These are phyloP conservation scores for Moricandia arvensis DNA, from an alignment of 345 rosid genomes.

Conservation along the genomic window DNA sequence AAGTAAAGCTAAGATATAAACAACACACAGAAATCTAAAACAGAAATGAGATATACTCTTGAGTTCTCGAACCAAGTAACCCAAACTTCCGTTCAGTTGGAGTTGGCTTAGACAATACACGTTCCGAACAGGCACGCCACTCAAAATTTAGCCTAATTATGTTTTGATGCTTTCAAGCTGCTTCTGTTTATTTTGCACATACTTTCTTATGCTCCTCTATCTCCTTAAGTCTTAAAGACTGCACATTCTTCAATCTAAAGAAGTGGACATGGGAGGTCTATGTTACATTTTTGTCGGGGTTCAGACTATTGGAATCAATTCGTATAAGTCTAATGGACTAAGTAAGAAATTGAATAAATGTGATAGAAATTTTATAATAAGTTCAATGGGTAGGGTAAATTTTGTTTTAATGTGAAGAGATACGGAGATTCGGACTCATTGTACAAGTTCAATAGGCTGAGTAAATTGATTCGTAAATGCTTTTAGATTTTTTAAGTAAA, in stretches of 20 bases:
- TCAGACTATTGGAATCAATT: conserved; percentile 69
- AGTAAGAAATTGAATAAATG: too few species aligned
- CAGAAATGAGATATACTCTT: not conserved
- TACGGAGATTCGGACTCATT: too few species aligned
- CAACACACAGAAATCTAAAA: not conserved
- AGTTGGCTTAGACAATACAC: conserved; percentile 72
- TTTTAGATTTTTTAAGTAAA: too few species aligned
- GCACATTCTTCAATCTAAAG: conserved; percentile 81
- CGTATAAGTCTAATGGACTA: too few species aligned
- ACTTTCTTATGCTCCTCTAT: conserved; percentile 55
- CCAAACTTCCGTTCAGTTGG: conserved; percentile 89
- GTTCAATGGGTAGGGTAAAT: too few species aligned
- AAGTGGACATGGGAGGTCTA: conserved; percentile 79
- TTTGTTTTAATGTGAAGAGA: too few species aligned
- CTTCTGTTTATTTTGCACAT: conserved; percentile 64
- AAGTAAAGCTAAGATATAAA: not conserved
- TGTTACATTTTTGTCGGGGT: conserved; percentile 74
- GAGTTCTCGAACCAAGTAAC: conserved; percentile 33
- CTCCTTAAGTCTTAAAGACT: conserved; percentile 75
- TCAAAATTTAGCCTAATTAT: conserved; percentile 81
- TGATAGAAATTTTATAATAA: too few species aligned
- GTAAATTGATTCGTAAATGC: too few species aligned
- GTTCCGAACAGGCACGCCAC: conserved; percentile 78
- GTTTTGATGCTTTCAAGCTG: conserved; percentile 66
- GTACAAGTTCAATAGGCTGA: too few species aligned